Evolutionary conservation across 164 flowering plant species (phyloP), one percentile per base, ranked within the genome.

Genomic region (Vitis cinerea): DNA sequence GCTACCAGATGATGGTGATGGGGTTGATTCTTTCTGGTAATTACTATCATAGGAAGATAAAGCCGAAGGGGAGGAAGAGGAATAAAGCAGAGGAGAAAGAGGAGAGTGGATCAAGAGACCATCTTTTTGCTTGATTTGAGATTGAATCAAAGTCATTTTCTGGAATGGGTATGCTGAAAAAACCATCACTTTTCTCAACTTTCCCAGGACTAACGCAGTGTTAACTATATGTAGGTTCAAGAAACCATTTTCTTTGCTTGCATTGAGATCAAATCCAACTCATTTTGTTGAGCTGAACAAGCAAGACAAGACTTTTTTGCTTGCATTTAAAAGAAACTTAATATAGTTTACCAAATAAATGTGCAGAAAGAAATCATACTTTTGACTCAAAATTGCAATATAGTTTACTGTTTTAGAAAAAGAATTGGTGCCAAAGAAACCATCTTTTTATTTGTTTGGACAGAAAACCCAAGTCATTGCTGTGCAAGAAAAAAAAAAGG

Each of bases 1-100:
- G 57, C 71, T 75, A 53, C 76, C 70, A 51, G 81, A 67, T 17
- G 82, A 76, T 29, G 82, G 55, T 10, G 85, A 48, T 15, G 80
- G 70, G 29, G 65, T 19, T 70, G 79, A 57, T 19, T 74, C 71
- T 71, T 71, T 79, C 23, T 72, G 80, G 71, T 64, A 78, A 47
- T 71, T 71, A 71, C 47, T 62, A 65, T 64, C 48, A 11, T 78
- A 59, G 37, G 74, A 51, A 64, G 66, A 54, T 63, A 78, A 68
- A 75, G 79, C 61, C 59, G 74, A 50, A 14, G 76, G 27, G 9
- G 73, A 61, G 49, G 68, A 44, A 47, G 74, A 59, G 54, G 61
- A 19, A 54, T 66, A 66, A 19, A 56, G 59, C 14, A 59, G 54
- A 8, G 48, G 14, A 62, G 72, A 67, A 19, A 51, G 55, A 59